A percentile compares a stretch with the other conserved stretches of the same genome.
phyloP scores from a whole-genome alignment of 108 stramenopile genomes.

The Chaetoceros muelleri region DNA sequence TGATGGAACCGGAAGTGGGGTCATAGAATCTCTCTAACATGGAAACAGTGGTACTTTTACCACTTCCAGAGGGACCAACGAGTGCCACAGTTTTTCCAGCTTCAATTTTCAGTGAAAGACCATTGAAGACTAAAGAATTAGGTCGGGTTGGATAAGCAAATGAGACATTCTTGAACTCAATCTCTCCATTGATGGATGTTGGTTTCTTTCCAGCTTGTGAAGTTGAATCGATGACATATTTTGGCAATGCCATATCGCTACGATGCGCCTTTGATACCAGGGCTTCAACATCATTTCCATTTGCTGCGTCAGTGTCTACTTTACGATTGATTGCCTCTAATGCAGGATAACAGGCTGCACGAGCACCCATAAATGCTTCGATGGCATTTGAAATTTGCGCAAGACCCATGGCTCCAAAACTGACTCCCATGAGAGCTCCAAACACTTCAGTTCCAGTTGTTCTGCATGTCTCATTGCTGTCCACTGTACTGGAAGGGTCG shows the following conservation, averaged over 20 bases:
- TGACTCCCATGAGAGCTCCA: conserved; percentile 37
- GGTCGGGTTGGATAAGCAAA: conserved; percentile 60
- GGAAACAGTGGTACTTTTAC: conserved; percentile 63
- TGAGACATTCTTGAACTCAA: conserved; percentile 32
- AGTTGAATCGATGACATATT: conserved; percentile 49
- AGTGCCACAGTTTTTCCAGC: conserved; percentile 62
- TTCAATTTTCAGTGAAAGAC: conserved; percentile 37
- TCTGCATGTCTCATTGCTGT: conserved; percentile 20
- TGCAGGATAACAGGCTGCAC: conserved; percentile 33
- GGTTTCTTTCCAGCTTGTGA: conserved; percentile 31
- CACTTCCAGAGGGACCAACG: conserved; percentile 50
- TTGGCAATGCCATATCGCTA: conserved; percentile 9
- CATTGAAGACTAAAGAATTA: conserved; percentile 32
- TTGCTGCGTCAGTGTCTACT: conserved; percentile 3
- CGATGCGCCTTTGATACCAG: background rate
- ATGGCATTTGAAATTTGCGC: conserved; percentile 28
- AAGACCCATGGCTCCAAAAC: conserved; percentile 30
- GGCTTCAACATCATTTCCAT: conserved; percentile 3
- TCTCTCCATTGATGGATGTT: conserved; percentile 24
- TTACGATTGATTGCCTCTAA: conserved; percentile 31
- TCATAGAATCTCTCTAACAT: conserved; percentile 87
- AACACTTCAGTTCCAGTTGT: conserved; percentile 28
- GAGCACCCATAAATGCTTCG: conserved; percentile 31
- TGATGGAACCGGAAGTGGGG: conserved; percentile 36
- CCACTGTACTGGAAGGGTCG: conserved; percentile 35